A percentile compares a stretch with the other conserved stretches of the same genome.
Evolutionary conservation across 345 rosid genomes (phyloP).

Genomic region (Lepidium africanum): DNA sequence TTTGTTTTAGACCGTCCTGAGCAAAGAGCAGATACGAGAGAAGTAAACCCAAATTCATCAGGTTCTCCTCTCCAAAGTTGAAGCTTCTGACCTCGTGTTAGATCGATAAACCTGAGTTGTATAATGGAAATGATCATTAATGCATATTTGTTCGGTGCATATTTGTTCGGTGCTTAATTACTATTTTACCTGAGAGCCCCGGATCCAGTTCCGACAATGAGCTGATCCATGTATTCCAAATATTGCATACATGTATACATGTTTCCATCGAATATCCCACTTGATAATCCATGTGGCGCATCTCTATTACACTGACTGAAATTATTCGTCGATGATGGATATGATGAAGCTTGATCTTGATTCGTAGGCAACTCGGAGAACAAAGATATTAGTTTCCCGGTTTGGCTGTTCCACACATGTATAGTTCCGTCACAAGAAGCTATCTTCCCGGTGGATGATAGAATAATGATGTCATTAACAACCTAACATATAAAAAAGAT

Average conservation of each 20-base stretch:
- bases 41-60: slow-evolving; percentile 59
- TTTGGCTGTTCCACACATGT: slow-evolving; percentile 86
- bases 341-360: slow-evolving; percentile 38
- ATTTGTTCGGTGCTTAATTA: background rate
- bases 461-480: slow-evolving; percentile 72
- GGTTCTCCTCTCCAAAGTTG: slow-evolving; percentile 79
- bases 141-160: slow-evolving; percentile 2
- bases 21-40: slow-evolving; percentile 79
- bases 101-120: slow-evolving; percentile 56
- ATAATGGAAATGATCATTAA: background rate
- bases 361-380: slow-evolving; percentile 61
- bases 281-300: slow-evolving; percentile 53
- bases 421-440: slow-evolving; percentile 96
- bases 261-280: slow-evolving; percentile 74
- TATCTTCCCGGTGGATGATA: slow-evolving; percentile 67
- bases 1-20: slow-evolving; percentile 55
- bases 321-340: slow-evolving; percentile 38
- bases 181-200: slow-evolving; percentile 71
- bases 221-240: slow-evolving; percentile 54
- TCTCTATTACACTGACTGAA: slow-evolving; percentile 44
- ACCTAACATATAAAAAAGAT: slow-evolving; percentile 39
- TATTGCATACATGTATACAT: slow-evolving; percentile 83
- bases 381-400: slow-evolving; percentile 66
- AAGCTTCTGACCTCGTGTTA: slow-evolving; percentile 66
- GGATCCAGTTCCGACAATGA: slow-evolving; percentile 75